A percentile compares a stretch with the other conserved stretches of the same genome.
These are phyloP conservation scores for Pyrenophora tritici-repentis DNA, from an alignment of 2,329 filamentous ascomycete genomes.

Conservation along the genomic window DNA sequence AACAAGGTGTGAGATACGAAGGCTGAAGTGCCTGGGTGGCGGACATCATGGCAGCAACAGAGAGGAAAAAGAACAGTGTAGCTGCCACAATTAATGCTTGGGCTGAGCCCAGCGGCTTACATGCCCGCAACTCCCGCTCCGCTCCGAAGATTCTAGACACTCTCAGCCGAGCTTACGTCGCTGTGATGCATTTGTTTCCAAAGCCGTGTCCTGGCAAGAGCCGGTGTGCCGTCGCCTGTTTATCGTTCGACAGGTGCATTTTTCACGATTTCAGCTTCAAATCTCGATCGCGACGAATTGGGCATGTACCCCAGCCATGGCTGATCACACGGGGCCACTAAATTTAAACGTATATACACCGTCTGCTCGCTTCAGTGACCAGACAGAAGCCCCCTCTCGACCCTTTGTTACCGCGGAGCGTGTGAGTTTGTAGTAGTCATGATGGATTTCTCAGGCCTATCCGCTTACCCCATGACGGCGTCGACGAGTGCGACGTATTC, in stretches of 20 bases:
- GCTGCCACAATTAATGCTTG: background rate
- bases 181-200: constrained; percentile 7
- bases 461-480: constrained; percentile 2
- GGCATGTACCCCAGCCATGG: constrained; percentile 5
- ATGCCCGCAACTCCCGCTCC: background rate
- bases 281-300: constrained; percentile 9
- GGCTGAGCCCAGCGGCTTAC: constrained; percentile 1
- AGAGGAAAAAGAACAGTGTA: background rate
- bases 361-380: background rate
- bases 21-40: background rate
- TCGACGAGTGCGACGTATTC: constrained; percentile 2
- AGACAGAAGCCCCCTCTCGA: background rate
- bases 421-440: background rate
- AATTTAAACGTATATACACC: constrained; percentile 8
- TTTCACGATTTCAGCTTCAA: constrained; percentile 3
- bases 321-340: constrained; percentile 4
- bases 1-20: background rate
- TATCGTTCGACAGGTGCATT: constrained; percentile 10
- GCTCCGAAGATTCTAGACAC: constrained; percentile 9
- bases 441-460: constrained; percentile 9
- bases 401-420: background rate
- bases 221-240: constrained; percentile 6
- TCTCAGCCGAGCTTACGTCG: constrained; percentile 9
- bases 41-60: constrained; percentile 3
- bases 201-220: background rate